Percentiles rank a stretch among this genome's conserved stretches.
Conservation (phyloP, 2,329 filamentous ascomycete species). For the Neoscytalidium dimidiatum region DNA sequence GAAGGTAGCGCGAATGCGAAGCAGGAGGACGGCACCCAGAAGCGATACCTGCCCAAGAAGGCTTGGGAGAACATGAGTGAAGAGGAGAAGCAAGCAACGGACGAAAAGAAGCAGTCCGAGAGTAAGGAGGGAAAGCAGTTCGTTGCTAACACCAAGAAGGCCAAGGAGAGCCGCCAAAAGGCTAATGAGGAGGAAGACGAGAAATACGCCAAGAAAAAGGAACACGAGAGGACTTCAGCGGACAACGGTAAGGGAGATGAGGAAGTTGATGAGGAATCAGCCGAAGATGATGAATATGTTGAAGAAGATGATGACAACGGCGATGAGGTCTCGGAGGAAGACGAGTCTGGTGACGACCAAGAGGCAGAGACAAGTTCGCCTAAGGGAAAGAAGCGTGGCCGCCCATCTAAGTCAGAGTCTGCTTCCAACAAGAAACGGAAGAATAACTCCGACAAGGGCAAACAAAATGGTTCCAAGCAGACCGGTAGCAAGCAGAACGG, state of each 20-base stretch:
- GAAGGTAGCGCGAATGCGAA: constrained; percentile 49
- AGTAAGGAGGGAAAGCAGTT: constrained; percentile 46
- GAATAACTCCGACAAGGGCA: constrained; percentile 27
- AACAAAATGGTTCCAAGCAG: constrained; percentile 17
- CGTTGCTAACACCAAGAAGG: constrained; percentile 46
- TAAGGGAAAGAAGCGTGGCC: constrained; percentile 29
- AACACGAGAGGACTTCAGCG: constrained; percentile 22
- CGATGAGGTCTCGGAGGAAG: constrained; percentile 30
- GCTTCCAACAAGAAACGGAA: constrained; percentile 41
- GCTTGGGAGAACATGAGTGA: constrained; percentile 53
- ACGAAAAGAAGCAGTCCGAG: constrained; percentile 39
- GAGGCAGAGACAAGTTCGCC: not conserved
- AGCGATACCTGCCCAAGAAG: constrained; percentile 50
- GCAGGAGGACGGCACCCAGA: constrained; percentile 45
- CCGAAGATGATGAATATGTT: constrained; percentile 19
- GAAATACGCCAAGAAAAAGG: constrained; percentile 32
- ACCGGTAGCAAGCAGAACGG: constrained; percentile 26
- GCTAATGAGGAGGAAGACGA: constrained; percentile 37
- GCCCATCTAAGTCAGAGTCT: constrained; percentile 28
- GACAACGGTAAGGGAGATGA: constrained; percentile 32
- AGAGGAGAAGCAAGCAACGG: constrained; percentile 46
- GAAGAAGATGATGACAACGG: constrained; percentile 20
- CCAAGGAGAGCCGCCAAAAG: constrained; percentile 42
- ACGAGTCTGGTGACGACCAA: not conserved
- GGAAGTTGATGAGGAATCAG: constrained; percentile 25